Percentiles rank a stretch among this genome's conserved stretches.
These are phyloP conservation scores for Geotrichum carabidarum DNA, from an alignment of 1,139 yeast genomes.

Conservation along the genomic window DNA sequence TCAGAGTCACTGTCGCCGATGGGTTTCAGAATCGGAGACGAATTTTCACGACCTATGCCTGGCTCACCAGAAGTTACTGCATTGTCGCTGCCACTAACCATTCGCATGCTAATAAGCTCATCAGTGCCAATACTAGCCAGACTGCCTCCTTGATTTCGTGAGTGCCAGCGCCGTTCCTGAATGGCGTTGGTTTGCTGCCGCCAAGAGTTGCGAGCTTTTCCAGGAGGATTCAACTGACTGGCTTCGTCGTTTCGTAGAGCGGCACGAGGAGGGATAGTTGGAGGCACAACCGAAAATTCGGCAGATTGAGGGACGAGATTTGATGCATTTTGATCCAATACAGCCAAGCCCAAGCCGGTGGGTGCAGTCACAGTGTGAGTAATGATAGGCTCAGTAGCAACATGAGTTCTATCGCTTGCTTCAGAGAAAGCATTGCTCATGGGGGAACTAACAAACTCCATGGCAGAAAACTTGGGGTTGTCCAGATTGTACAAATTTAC, in stretches of 20 bases:
- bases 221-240: constrained; percentile 16
- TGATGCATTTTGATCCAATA: neutral
- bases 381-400: neutral
- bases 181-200: constrained; percentile 43
- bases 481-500: constrained; percentile 16
- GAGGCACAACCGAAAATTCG: neutral
- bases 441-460: neutral
- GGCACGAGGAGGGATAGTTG: constrained; percentile 1
- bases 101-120: constrained; percentile 72
- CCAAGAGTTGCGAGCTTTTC: constrained; percentile 60
- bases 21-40: constrained; percentile 9
- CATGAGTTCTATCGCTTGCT: constrained; percentile 12
- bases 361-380: neutral
- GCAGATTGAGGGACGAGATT: neutral
- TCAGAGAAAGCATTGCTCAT: constrained; percentile 7
- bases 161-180: constrained; percentile 39
- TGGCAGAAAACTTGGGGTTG: constrained; percentile 9
- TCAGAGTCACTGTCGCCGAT: constrained; percentile 9
- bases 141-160: constrained; percentile 63
- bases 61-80: neutral
- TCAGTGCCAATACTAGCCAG: constrained; percentile 84
- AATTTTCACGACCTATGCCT: neutral
- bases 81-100: constrained; percentile 41
- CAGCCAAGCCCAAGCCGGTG: neutral
- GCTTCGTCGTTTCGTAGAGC: neutral